A percentile compares a stretch with the other conserved stretches of the same genome.
phyloP scores from a whole-genome alignment of 2,329 filamentous ascomycete genomes.

The Falciphora oryzae region DNA sequence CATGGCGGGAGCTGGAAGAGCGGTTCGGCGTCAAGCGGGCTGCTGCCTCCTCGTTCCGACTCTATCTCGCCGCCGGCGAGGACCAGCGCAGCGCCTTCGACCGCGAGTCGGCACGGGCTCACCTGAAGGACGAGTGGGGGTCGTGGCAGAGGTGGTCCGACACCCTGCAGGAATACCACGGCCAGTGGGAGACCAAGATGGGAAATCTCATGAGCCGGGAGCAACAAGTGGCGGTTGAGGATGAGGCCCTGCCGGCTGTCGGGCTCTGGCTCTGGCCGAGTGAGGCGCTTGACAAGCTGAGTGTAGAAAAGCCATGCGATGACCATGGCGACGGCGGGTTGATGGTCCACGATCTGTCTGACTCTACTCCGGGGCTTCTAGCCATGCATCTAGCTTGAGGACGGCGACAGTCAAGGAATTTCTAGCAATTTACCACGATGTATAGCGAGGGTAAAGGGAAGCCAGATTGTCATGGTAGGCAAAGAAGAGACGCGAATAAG shows the following conservation, averaged over 20 bases:
- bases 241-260: not conserved
- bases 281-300: not conserved
- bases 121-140: not conserved
- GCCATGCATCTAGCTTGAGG: not conserved
- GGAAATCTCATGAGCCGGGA: not conserved
- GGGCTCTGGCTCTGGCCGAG: not conserved
- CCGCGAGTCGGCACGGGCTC: too few relatives aligned
- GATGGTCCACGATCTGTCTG: not conserved
- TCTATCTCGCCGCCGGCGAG: not conserved
- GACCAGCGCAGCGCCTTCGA: not conserved
- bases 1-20: not conserved
- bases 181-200: not conserved
- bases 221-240: not conserved
- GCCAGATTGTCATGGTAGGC: too few relatives aligned
- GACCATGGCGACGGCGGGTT: not conserved
- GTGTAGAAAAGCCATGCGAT: not conserved
- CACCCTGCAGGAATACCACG: not conserved
- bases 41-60: not conserved
- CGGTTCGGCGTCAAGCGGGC: not conserved
- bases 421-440: too few relatives aligned
- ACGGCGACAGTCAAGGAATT: too few relatives aligned
- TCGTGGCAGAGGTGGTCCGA: not conserved
- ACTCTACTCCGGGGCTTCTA: not conserved
- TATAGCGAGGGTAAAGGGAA: too few relatives aligned
- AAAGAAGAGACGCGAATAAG: too few relatives aligned